Conservation (phyloP, 441 rosid species). For the Kokia cookei region DNA sequence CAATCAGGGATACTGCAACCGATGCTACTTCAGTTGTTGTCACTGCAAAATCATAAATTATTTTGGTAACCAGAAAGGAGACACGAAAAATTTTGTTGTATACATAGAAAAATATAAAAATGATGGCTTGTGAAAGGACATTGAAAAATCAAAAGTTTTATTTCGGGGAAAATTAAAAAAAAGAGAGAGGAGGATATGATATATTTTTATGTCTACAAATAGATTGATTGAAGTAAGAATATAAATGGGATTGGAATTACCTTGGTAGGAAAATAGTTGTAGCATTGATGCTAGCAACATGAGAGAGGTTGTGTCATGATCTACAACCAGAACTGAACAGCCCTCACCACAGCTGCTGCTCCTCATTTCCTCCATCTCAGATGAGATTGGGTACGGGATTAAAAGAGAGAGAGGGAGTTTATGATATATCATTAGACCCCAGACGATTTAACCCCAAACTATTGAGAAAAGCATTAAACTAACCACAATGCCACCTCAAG, state of each 20-base stretch:
- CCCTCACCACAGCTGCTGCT: conserved; percentile 16
- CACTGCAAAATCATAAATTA: neutral
- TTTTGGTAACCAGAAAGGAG: neutral
- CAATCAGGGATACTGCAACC: neutral
- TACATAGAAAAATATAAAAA: too few species aligned
- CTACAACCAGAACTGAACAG: conserved; percentile 31
- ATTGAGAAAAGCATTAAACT: too few species aligned
- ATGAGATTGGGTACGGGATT: too few species aligned
- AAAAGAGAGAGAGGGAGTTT: too few species aligned
- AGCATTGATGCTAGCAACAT: conserved; percentile 24
- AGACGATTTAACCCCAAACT: neutral
- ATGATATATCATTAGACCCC: too few species aligned
- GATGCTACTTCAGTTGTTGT: neutral
- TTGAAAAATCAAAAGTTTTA: too few species aligned
- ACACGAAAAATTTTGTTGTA: neutral
- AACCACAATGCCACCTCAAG: too few species aligned
- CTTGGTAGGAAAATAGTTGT: conserved; percentile 27
- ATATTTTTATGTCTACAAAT: neutral
- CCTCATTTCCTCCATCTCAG: neutral
- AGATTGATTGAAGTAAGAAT: neutral
- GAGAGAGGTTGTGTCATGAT: conserved; percentile 31
- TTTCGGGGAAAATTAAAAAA: too few species aligned
- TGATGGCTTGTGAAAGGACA: too few species aligned
- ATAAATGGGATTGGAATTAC: conserved; percentile 12
- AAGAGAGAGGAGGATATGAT: too few species aligned